These are phyloP conservation scores for Fusarium equiseti DNA, from an alignment of 2,329 filamentous ascomycete species.

Conservation along the genomic window DNA sequence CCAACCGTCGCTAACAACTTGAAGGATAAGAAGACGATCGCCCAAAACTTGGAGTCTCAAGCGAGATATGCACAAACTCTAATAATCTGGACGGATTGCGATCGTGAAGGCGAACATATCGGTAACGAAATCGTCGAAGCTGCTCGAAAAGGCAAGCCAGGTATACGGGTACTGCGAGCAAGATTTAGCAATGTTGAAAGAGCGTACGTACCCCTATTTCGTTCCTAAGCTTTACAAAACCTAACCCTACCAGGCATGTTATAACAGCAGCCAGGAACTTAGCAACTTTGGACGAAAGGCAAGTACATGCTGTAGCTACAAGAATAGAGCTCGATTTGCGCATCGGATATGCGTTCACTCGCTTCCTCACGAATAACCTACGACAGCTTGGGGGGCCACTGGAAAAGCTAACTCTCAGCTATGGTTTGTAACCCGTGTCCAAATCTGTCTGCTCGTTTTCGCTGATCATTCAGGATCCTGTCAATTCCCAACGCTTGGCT, in stretches of 20 bases:
- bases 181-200: slow-evolving; percentile 96
- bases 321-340: slow-evolving; percentile 93
- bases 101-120: slow-evolving; percentile 97
- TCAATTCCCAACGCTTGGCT: slow-evolving; percentile 95
- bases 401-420: slow-evolving; percentile 77
- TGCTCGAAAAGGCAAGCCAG: slow-evolving; percentile 78
- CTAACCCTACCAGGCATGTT: slow-evolving; percentile 73
- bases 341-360: slow-evolving; percentile 92
- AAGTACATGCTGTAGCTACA: slow-evolving; percentile 87
- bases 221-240: neutral
- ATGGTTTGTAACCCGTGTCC: slow-evolving; percentile 66
- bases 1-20: slow-evolving; percentile 23
- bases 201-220: slow-evolving; percentile 67
- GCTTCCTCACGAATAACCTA: slow-evolving; percentile 85
- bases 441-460: neutral
- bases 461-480: slow-evolving; percentile 74
- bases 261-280: slow-evolving; percentile 84
- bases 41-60: slow-evolving; percentile 85
- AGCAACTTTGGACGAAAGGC: slow-evolving; percentile 82
- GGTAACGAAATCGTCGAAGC: slow-evolving; percentile 89
- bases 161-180: slow-evolving; percentile 84
- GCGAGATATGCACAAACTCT: slow-evolving; percentile 79
- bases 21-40: slow-evolving; percentile 83
- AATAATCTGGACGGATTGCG: slow-evolving; percentile 99
- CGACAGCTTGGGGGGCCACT: slow-evolving; percentile 76